A percentile compares a stretch with the other conserved stretches of the same genome.
These are phyloP conservation scores for Hirschioporus abietinus DNA, from an alignment of 768 basidiomycete genomes.

Conservation along the genomic window DNA sequence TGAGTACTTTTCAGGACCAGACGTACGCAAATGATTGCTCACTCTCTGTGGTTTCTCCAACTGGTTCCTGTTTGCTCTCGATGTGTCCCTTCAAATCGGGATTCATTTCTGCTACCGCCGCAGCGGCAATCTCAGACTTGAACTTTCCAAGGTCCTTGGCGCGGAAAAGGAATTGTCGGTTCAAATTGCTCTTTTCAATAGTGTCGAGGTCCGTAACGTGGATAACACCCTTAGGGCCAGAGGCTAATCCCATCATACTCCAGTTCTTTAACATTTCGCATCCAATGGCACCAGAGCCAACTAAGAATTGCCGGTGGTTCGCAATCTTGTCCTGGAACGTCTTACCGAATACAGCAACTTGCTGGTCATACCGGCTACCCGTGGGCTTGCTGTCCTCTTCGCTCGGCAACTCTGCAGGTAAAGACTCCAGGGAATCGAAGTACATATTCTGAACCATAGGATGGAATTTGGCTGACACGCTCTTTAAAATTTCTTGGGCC, in stretches of 20 bases:
- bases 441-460: conserved; percentile 94
- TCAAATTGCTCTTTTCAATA: conserved; percentile 98
- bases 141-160: conserved; percentile 95
- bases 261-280: conserved; percentile 99
- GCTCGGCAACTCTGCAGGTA: conserved; percentile 68
- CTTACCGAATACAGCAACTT: conserved; percentile 94
- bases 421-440: conserved; percentile 95
- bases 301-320: conserved; percentile 90
- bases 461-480: conserved; percentile 96
- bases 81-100: conserved; percentile 85
- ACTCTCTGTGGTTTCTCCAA: conserved; percentile 93
- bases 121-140: conserved; percentile 91
- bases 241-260: conserved; percentile 96
- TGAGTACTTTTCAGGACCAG: conserved; percentile 14
- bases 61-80: conserved; percentile 83
- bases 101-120: conserved; percentile 95
- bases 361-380: conserved; percentile 85
- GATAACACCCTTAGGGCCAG: conserved; percentile 72
- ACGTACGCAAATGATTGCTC: conserved; percentile 26
- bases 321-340: conserved; percentile 88
- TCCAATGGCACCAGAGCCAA: conserved; percentile 98
- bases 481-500: conserved; percentile 96
- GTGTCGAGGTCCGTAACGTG: conserved; percentile 97
- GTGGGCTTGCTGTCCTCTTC: conserved; percentile 81
- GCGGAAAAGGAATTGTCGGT: conserved; percentile 96